These are phyloP conservation scores for Niveomyces coronatus DNA, from an alignment of 2,329 filamentous ascomycete species.

Conservation along the genomic window DNA sequence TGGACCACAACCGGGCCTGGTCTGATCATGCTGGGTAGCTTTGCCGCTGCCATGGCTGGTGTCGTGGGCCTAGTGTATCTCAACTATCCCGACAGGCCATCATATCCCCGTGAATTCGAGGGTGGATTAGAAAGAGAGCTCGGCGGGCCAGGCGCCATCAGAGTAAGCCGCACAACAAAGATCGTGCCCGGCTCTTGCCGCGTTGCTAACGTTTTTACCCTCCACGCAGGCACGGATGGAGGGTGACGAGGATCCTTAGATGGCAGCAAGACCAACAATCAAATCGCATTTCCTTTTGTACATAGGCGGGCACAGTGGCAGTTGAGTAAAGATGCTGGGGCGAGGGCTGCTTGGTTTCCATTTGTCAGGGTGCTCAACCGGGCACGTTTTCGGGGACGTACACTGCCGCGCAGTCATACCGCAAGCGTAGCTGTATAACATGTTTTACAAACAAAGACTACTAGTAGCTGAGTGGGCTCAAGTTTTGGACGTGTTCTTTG, in stretches of 20 bases:
- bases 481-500: no score
- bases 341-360: conserved; percentile 5
- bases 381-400: no score
- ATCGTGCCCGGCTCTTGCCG: conserved; percentile 11
- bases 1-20: conserved; percentile 65
- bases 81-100: conserved; percentile 62
- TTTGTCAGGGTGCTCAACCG: no score
- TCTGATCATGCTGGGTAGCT: conserved; percentile 55
- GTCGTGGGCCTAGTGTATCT: conserved; percentile 57
- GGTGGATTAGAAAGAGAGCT: conserved; percentile 65
- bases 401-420: no score
- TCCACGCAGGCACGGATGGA: conserved; percentile 40
- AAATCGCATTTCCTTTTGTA: conserved; percentile 22
- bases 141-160: conserved; percentile 55
- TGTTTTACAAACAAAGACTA: neutral
- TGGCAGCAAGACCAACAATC: conserved; percentile 15
- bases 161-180: conserved; percentile 41
- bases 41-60: conserved; percentile 52
- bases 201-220: conserved; percentile 3
- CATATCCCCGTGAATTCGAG: conserved; percentile 60
- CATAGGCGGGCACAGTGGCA: conserved; percentile 17
- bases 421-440: conserved; percentile 7
- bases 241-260: conserved; percentile 43
- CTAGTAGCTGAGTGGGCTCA: no score
- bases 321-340: no score